These are phyloP conservation scores for Porosira glacialis DNA, from an alignment of 352 stramenopile species.

Conservation along the genomic window DNA sequence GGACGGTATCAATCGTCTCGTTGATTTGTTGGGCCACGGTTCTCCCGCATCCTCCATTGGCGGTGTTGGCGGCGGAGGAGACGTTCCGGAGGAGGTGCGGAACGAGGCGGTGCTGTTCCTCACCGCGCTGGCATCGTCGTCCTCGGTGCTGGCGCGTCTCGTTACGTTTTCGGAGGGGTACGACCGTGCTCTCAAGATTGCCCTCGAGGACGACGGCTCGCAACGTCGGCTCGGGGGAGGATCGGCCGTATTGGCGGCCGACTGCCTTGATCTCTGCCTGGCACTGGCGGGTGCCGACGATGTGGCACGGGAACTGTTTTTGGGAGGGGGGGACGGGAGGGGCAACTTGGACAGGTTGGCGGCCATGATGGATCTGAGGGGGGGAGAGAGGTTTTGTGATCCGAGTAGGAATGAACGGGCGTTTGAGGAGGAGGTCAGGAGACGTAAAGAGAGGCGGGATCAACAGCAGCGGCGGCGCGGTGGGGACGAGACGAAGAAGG, in stretches of 20 bases:
- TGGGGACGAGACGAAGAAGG: constrained; percentile 1
- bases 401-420: constrained; percentile 44
- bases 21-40: constrained; percentile 56
- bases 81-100: constrained; percentile 61
- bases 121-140: constrained; percentile 41
- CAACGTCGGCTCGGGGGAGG: too few species aligned
- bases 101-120: constrained; percentile 69
- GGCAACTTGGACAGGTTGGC: constrained; percentile 55
- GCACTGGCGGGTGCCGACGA: constrained; percentile 34
- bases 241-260: too few species aligned
- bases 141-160: constrained; percentile 55
- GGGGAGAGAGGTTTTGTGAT: constrained; percentile 55
- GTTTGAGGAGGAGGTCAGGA: constrained; percentile 21
- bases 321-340: constrained; percentile 45
- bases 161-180: constrained; percentile 74
- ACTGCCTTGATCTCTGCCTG: constrained; percentile 65
- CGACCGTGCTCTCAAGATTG: constrained; percentile 50
- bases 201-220: too few species aligned
- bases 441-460: constrained; percentile 8
- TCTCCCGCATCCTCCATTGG: too few species aligned
- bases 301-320: constrained; percentile 46
- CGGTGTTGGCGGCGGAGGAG: neutral
- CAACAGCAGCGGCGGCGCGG: constrained; percentile 2
- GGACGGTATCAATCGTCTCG: constrained; percentile 72
- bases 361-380: constrained; percentile 67